phyloP scores from a whole-genome alignment of 2,329 filamentous ascomycete species.

The Phoma sp. region DNA sequence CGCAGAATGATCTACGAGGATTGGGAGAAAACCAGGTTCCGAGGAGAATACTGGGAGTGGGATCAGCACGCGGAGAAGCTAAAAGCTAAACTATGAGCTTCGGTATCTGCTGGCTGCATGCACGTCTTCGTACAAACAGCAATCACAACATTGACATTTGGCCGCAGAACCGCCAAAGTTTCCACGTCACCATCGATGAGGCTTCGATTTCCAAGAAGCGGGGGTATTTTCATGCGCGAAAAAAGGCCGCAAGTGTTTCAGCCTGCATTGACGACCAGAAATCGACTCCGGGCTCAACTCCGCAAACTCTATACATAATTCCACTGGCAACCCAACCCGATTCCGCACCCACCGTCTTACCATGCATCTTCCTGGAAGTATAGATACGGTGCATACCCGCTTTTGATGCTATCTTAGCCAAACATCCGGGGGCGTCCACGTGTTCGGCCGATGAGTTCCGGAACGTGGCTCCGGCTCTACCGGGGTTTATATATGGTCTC shows the following conservation, averaged over 20 bases:
- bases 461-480: not conserved
- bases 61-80: conserved; percentile 27
- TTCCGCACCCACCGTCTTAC: not conserved
- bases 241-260: not conserved
- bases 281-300: conserved; percentile 5
- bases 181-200: not conserved
- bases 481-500: not conserved
- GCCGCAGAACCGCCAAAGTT: not conserved
- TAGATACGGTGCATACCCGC: not conserved
- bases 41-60: conserved; percentile 49
- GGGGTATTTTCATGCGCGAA: not conserved
- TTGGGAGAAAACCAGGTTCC: conserved; percentile 45
- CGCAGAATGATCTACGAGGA: conserved; percentile 38
- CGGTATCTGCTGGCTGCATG: too few relatives aligned
- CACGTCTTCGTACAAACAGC: not conserved
- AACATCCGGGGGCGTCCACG: not conserved
- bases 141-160: not conserved
- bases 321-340: not conserved
- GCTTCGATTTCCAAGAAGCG: not conserved
- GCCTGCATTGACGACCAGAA: not conserved
- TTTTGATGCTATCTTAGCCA: too few relatives aligned
- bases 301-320: conserved; percentile 1
- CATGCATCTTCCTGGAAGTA: not conserved
- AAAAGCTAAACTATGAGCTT: conserved; percentile 18
- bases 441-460: not conserved